Base-by-base conservation (phyloP, 805 yeast genomes). In the Kazachstania africana region DNA sequence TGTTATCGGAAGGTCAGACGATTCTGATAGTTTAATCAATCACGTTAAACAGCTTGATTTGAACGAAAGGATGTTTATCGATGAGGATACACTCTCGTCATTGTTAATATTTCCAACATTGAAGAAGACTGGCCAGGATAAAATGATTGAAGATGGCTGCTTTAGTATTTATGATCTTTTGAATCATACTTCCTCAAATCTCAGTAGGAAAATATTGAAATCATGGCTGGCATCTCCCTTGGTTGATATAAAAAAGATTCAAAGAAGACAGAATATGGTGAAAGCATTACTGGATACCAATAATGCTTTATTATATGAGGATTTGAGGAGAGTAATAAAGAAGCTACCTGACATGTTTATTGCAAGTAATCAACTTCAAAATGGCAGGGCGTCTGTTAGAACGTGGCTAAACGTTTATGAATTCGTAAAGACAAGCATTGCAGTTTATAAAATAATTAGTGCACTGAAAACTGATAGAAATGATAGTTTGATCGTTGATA, bases 141-240 rank as follows among this genome's bases (percentile, higher is more conserved):
- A 38, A 5, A 24, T 35, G 15, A 37, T 41, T 5, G 34, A 34
- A 26, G 34, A 28, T 22, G 50, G 48, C 2, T 36, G 28, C 24
- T 39, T 37, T 17, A 48, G 50, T 12, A 16, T 49, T 4, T 40
- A 43, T 12, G 46, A 44, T 25, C 28, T 39, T 26, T 31, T 38
- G 14, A 28, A 32, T 25, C 38, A 35, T 37, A 52, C 59, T 1
- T 42, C 42, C 17, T 47, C 66, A 0, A 45, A 44, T 8, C 33
- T 47, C 9, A 63, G 68, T 0, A 40, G 37, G 18, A 39, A 44
- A 16, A 38, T 52, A 2, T 29, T 66, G n/a, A 43, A 36, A 9
- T 37, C 50, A 1, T 61, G 63, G 62, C 39, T 66, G 8, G 21
- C 43, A 3, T 43, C 57, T 12, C 70, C 70, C 0, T 35, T 59